A percentile compares a stretch with the other conserved stretches of the same genome.
phyloP scores from a whole-genome alignment of 164 flowering plant genomes.

The Tetrastigma voinierianum region DNA sequence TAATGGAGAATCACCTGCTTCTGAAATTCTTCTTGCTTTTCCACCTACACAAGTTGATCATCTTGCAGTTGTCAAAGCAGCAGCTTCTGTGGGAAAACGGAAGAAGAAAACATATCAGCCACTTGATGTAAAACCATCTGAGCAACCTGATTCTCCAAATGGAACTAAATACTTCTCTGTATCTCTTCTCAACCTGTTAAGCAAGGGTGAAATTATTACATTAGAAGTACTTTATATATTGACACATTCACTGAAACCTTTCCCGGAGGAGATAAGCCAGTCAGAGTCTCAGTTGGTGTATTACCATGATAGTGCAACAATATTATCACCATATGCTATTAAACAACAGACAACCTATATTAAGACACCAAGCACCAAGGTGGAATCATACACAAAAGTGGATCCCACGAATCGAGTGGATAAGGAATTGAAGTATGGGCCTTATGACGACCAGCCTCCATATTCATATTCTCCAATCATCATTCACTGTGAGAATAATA shows the following conservation, averaged over 20 bases:
- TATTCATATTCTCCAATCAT: slow-evolving; percentile 74
- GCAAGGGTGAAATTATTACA: slow-evolving; percentile 51
- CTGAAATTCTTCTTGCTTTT: slow-evolving; percentile 81
- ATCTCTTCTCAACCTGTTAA: slow-evolving; percentile 55
- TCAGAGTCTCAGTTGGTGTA: slow-evolving; percentile 89
- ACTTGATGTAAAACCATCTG: slow-evolving; percentile 66
- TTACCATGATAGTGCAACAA: slow-evolving; percentile 81
- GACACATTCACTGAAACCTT: slow-evolving; percentile 85
- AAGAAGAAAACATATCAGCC: slow-evolving; percentile 66
- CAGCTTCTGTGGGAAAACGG: slow-evolving; percentile 56
- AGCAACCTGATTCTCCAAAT: slow-evolving; percentile 65
- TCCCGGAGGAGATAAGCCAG: slow-evolving; percentile 91
- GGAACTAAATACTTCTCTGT: slow-evolving; percentile 59
- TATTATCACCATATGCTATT: slow-evolving; percentile 81
- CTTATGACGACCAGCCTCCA: slow-evolving; percentile 58
- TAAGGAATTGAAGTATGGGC: slow-evolving; percentile 83
- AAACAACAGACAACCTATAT: slow-evolving; percentile 75
- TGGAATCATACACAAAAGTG: slow-evolving; percentile 81
- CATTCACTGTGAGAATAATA: slow-evolving; percentile 90
- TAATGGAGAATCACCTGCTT: slow-evolving; percentile 57
- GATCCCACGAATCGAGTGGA: slow-evolving; percentile 65
- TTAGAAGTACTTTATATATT: slow-evolving; percentile 65
- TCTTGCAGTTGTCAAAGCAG: slow-evolving; percentile 68
- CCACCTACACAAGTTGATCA: slow-evolving; percentile 68
- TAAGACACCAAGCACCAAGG: slow-evolving; percentile 68